These are phyloP conservation scores for Medicago lupulina DNA, from an alignment of 306 rosid species.

Conservation along the genomic window DNA sequence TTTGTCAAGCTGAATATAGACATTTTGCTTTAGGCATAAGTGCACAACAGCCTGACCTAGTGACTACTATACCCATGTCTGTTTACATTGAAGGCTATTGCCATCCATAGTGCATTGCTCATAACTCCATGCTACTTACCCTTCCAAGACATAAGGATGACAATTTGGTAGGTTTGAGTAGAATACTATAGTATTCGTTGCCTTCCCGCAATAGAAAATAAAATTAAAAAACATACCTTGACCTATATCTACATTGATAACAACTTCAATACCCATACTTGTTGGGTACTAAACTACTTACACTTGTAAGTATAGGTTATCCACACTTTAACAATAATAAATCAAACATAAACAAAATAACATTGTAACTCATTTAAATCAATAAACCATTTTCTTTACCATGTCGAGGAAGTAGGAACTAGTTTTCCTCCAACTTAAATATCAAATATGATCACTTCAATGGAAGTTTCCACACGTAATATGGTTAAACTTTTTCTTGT, in stretches of 20 bases:
- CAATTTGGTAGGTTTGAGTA: background rate
- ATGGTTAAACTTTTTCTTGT: background rate
- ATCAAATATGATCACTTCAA: conserved; percentile 66
- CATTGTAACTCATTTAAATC: background rate
- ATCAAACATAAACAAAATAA: background rate
- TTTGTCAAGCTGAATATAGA: conserved; percentile 28
- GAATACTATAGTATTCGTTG: background rate
- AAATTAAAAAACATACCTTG: background rate
- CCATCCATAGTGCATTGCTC: background rate
- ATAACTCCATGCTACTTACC: background rate
- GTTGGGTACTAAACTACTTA: background rate
- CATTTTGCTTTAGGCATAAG: conserved; percentile 10
- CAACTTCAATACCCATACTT: background rate
- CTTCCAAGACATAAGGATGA: conserved; percentile 9
- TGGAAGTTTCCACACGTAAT: conserved; percentile 79
- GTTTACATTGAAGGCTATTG: too few species aligned
- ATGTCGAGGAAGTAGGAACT: conserved; percentile 47
- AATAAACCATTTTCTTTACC: conserved; percentile 55
- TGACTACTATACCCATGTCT: too few species aligned
- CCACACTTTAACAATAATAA: background rate
- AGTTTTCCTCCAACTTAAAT: conserved; percentile 49
- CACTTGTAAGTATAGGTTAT: background rate
- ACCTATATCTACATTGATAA: background rate
- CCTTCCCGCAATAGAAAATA: background rate
- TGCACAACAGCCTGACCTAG: background rate